Conservation (phyloP, 2,329 filamentous ascomycete genomes). For the Fusarium sp. region DNA sequence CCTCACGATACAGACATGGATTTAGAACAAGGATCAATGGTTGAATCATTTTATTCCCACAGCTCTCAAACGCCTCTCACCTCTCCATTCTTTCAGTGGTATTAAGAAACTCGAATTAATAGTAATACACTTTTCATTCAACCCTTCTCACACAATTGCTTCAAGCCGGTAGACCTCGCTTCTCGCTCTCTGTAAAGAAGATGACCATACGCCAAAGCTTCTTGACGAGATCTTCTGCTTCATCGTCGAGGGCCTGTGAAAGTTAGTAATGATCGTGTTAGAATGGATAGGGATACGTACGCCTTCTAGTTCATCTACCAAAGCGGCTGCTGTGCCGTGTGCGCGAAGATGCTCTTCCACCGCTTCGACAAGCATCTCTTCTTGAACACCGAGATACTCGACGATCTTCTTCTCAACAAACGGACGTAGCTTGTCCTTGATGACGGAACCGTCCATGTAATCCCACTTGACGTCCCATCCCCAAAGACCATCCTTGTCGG, state of each 20-base stretch:
- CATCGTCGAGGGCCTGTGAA: slow-evolving; percentile 85
- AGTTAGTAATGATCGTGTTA: slow-evolving; percentile 32
- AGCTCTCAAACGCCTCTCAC: slow-evolving; percentile 26
- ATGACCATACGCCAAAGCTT: slow-evolving; percentile 99
- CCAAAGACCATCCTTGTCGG: slow-evolving; percentile 88
- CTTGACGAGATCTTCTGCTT: slow-evolving; percentile 92
- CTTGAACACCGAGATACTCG: slow-evolving; percentile 94
- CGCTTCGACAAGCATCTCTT: slow-evolving; percentile 93
- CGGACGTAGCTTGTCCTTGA: slow-evolving; percentile 87
- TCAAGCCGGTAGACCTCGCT: slow-evolving; percentile 81
- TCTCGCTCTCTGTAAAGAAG: slow-evolving; percentile 96
- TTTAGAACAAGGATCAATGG: slow-evolving; percentile 1
- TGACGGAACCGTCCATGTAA: slow-evolving; percentile 82
- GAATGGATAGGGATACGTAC: slow-evolving; percentile 63
- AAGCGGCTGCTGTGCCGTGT: slow-evolving; percentile 78
- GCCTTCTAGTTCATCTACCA: slow-evolving; percentile 87
- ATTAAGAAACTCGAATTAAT: slow-evolving; percentile 29
- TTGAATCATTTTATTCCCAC: slow-evolving; percentile 22
- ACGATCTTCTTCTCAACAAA: slow-evolving; percentile 99
- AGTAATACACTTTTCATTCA: slow-evolving; percentile 35
- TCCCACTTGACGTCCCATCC: slow-evolving; percentile 95
- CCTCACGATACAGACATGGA: slow-evolving; percentile 17
- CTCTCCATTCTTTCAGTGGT: slow-evolving; percentile 16
- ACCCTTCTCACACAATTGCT: neutral
- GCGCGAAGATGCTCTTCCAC: slow-evolving; percentile 88